Evolutionary conservation across 2,329 filamentous ascomycete species (phyloP).

Genomic region (Parasarocladium wereldwijsianum): DNA sequence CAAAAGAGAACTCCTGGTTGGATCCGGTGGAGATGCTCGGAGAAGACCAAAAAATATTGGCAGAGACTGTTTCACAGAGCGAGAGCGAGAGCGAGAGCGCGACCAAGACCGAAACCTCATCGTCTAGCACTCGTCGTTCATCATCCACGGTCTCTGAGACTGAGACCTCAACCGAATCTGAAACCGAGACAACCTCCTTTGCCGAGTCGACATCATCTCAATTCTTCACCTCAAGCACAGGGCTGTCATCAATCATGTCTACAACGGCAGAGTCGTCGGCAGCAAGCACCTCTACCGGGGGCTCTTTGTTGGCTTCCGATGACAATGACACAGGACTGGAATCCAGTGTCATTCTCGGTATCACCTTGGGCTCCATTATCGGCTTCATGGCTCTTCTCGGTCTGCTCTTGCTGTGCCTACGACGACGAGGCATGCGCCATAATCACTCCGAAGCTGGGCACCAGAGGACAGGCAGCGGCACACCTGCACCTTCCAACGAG

Average conservation of each 20-base stretch:
- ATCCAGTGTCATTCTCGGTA: slow-evolving; percentile 54
- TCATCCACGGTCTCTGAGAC: slow-evolving; percentile 15
- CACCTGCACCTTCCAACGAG: slow-evolving; percentile 26
- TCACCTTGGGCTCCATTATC: slow-evolving; percentile 68
- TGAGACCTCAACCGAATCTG: slow-evolving; percentile 11
- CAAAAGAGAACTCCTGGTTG: slow-evolving; percentile 61
- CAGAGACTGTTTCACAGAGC: slow-evolving; percentile 12
- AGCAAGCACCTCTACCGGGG: slow-evolving; percentile 8
- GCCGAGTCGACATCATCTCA: slow-evolving; percentile 10
- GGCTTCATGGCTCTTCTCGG: slow-evolving; percentile 59
- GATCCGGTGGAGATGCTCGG: slow-evolving; percentile 52
- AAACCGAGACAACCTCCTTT: slow-evolving; percentile 4
- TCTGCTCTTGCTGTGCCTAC: slow-evolving; percentile 48
- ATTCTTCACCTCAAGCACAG: slow-evolving; percentile 9
- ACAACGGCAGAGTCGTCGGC: slow-evolving; percentile 8
- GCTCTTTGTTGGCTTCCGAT: slow-evolving; percentile 6
- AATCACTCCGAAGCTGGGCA: slow-evolving; percentile 32
- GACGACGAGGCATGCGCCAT: slow-evolving; percentile 36
- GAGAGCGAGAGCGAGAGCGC: slow-evolving; percentile 8
- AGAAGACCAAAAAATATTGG: slow-evolving; percentile 25
- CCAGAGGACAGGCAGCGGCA: slow-evolving; percentile 25
- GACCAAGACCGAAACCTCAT: slow-evolving; percentile 14
- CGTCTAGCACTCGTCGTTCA: slow-evolving; percentile 13
- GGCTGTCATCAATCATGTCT: slow-evolving; percentile 8
- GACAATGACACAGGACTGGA: slow-evolving; percentile 14